A percentile compares a stretch with the other conserved stretches of the same genome.
Evolutionary conservation across 2,329 filamentous ascomycete species (phyloP).

Genomic region (Pseudogymnoascus sp.): DNA sequence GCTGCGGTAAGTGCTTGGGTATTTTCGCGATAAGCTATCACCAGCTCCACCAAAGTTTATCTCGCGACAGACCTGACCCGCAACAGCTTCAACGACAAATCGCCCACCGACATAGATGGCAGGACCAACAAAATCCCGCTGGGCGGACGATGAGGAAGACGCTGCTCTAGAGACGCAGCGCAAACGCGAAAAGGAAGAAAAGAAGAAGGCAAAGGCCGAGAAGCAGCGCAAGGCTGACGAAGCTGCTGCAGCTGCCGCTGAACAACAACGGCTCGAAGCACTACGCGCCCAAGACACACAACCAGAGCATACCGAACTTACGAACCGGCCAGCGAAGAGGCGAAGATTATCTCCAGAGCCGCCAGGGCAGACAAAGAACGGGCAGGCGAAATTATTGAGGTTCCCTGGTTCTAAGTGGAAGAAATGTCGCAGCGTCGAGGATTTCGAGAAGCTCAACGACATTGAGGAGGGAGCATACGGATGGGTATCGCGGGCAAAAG

Average conservation of each 20-base stretch:
- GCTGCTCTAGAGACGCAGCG: slow-evolving; percentile 62
- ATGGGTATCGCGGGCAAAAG: slow-evolving; percentile 78
- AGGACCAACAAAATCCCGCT: slow-evolving; percentile 53
- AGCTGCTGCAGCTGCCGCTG: slow-evolving; percentile 24
- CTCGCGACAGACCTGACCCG: not conserved
- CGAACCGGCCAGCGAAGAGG: slow-evolving; percentile 54
- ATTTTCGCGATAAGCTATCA: slow-evolving; percentile 4
- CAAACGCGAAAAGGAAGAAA: slow-evolving; percentile 80
- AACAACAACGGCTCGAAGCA: slow-evolving; percentile 16
- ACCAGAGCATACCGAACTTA: slow-evolving; percentile 27
- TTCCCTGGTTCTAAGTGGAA: slow-evolving; percentile 64
- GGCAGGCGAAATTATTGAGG: slow-evolving; percentile 54
- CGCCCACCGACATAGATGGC: not conserved
- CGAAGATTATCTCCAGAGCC: slow-evolving; percentile 39
- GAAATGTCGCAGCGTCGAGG: slow-evolving; percentile 67
- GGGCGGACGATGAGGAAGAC: slow-evolving; percentile 81
- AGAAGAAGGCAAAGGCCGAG: slow-evolving; percentile 74
- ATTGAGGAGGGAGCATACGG: slow-evolving; percentile 98
- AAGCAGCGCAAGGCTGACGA: slow-evolving; percentile 64
- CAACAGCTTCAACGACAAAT: not conserved
- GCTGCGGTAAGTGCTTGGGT: not conserved
- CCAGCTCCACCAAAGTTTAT: slow-evolving; percentile 2
- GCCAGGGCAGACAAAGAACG: slow-evolving; percentile 27
- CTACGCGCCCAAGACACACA: slow-evolving; percentile 24
- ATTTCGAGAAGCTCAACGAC: slow-evolving; percentile 88